phyloP scores from a whole-genome alignment of 176 grass and related monocot genomes.

The Metroxylon sagu region DNA sequence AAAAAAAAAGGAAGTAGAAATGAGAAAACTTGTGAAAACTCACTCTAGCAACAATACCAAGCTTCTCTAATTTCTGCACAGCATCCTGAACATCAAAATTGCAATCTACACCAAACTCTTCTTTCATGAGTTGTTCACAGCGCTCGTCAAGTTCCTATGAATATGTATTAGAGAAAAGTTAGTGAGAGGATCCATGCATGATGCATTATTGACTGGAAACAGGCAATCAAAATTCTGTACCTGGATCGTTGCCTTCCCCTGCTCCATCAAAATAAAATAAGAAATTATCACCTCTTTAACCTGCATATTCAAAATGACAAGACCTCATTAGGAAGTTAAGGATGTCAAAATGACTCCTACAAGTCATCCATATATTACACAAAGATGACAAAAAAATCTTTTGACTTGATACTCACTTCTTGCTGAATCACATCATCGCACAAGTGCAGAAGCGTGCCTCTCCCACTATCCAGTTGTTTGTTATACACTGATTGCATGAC shows the following conservation, averaged over 20 bases:
- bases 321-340: not conserved
- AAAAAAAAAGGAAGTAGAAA: not conserved
- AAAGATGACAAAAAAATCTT: too few species aligned
- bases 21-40: slow-evolving; percentile 18
- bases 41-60: slow-evolving; percentile 87
- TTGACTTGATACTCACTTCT: slow-evolving; percentile 39
- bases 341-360: not conserved
- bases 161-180: slow-evolving; percentile 1
- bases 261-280: slow-evolving; percentile 85
- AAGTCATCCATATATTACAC: too few species aligned
- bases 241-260: slow-evolving; percentile 54
- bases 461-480: slow-evolving; percentile 95
- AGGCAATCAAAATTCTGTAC: slow-evolving; percentile 16
- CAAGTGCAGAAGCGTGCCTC: slow-evolving; percentile 81
- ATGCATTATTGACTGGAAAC: not conserved
- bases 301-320: slow-evolving; percentile 26
- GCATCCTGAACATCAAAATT: slow-evolving; percentile 90
- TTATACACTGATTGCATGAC: slow-evolving; percentile 97
- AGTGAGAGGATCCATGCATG: not conserved
- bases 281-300: slow-evolving; percentile 92
- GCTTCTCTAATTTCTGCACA: slow-evolving; percentile 78
- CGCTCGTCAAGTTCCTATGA: slow-evolving; percentile 68
- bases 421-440: slow-evolving; percentile 98
- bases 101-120: slow-evolving; percentile 59
- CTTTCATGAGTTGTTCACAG: slow-evolving; percentile 79